phyloP scores from a whole-genome alignment of 73 alveolate genomes.

The Symbiodinium natans region DNA sequence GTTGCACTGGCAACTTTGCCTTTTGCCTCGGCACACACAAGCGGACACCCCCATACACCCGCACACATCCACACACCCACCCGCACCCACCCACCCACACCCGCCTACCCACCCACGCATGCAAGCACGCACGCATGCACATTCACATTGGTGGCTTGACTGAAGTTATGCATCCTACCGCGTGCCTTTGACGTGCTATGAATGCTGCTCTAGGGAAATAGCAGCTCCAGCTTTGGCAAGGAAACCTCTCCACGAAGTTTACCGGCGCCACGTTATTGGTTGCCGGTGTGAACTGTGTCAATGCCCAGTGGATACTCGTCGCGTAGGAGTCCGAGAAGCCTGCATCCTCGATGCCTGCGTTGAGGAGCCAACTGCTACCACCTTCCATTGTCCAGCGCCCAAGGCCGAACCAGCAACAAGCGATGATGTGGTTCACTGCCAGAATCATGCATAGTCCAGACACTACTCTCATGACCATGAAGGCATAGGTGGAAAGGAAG shows the following conservation, averaged over 20 bases:
- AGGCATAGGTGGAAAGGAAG: slow-evolving; percentile 5
- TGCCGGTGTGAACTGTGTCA: slow-evolving; percentile 70
- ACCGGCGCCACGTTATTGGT: slow-evolving; percentile 40
- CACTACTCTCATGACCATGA: slow-evolving; percentile 4
- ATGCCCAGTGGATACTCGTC: slow-evolving; percentile 55
- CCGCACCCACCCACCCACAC: no score
- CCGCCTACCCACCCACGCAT: no score
- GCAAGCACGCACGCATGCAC: no score
- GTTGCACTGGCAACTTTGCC: no score
- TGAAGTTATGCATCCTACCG: no score
- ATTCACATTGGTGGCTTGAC: no score
- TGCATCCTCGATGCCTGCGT: not conserved
- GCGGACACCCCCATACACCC: no score
- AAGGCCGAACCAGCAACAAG: slow-evolving; percentile 67
- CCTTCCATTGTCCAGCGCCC: slow-evolving; percentile 5
- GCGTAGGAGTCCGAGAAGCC: slow-evolving; percentile 48
- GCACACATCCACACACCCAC: no score
- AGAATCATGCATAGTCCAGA: slow-evolving; percentile 26
- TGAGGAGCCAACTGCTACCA: slow-evolving; percentile 10
- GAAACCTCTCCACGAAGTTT: slow-evolving; percentile 39
- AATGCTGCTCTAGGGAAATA: no score
- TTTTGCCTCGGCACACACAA: no score
- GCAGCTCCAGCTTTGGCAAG: no score
- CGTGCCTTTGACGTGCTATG: no score
- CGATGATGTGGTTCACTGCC: slow-evolving; percentile 72